Conservation (phyloP, 805 yeast genomes). For the Brettanomyces custersianus region DNA sequence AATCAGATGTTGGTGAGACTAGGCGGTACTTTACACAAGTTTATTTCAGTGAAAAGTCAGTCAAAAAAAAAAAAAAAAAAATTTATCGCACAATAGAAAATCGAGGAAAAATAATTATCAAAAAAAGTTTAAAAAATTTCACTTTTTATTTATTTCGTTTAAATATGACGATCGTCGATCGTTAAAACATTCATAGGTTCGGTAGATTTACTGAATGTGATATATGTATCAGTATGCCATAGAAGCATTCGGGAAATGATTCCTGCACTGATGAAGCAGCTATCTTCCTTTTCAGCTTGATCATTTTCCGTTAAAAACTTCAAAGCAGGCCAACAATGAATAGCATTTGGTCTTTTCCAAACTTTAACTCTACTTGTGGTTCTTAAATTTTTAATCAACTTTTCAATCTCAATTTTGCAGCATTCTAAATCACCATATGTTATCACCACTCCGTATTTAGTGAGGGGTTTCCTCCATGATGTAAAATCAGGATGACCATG, state of each 20-base stretch:
- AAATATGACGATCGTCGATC: slow-evolving; percentile 24
- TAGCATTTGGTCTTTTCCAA: slow-evolving; percentile 24
- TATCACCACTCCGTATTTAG: slow-evolving; percentile 31
- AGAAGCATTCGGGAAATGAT: slow-evolving; percentile 35
- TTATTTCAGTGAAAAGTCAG: too few species aligned
- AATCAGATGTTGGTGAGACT: too few species aligned
- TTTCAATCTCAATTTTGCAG: slow-evolving; percentile 28
- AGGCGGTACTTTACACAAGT: too few species aligned
- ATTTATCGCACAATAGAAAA: too few species aligned
- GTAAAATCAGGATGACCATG: slow-evolving; percentile 9
- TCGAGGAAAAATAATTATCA: too few species aligned
- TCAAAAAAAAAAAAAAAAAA: too few species aligned
- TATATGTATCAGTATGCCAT: slow-evolving; percentile 28
- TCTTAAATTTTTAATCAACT: slow-evolving; percentile 20
- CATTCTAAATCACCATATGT: slow-evolving; percentile 37
- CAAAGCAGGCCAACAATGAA: slow-evolving; percentile 43
- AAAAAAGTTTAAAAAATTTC: background rate
- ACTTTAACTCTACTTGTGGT: slow-evolving; percentile 25
- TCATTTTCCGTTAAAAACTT: slow-evolving; percentile 32
- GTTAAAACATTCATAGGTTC: slow-evolving; percentile 27
- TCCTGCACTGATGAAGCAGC: slow-evolving; percentile 30
- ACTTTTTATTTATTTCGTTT: background rate
- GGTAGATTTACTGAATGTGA: slow-evolving; percentile 14
- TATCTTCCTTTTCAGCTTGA: slow-evolving; percentile 34
- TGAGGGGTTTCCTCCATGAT: slow-evolving; percentile 34